A percentile compares a stretch with the other conserved stretches of the same genome.
These are phyloP conservation scores for Emericellopsis cladophorae DNA, from an alignment of 2,329 filamentous ascomycete species.

Conservation along the genomic window DNA sequence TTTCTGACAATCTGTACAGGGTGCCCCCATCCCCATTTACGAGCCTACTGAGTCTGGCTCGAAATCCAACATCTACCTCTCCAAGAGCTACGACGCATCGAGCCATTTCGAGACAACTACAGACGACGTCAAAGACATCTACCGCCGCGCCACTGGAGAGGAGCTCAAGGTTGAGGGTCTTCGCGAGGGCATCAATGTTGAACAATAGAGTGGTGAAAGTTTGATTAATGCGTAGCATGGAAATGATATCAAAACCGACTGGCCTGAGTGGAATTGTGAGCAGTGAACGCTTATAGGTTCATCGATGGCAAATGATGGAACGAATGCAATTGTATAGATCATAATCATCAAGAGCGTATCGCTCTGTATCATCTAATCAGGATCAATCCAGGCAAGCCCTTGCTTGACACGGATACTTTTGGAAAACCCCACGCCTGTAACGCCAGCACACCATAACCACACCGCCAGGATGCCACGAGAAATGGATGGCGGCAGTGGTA, in stretches of 20 bases:
- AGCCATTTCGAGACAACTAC: constrained; percentile 90
- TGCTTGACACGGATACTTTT: background rate
- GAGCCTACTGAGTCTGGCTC: constrained; percentile 74
- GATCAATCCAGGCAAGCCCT: background rate
- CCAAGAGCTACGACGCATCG: constrained; percentile 95
- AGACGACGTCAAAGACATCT: constrained; percentile 93
- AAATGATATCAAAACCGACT: background rate
- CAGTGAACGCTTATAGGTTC: background rate
- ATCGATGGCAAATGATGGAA: background rate
- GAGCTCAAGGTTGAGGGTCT: constrained; percentile 81
- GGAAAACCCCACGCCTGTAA: too few species aligned
- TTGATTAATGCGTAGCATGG: constrained; percentile 1
- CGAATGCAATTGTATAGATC: constrained; percentile 1
- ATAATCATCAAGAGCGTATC: constrained; percentile 2
- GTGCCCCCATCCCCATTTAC: constrained; percentile 83
- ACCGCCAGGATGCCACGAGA: too few species aligned
- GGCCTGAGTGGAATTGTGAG: background rate
- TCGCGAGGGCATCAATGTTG: constrained; percentile 64
- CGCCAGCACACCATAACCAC: too few species aligned
- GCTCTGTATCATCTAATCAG: too few species aligned
- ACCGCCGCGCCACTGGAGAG: constrained; percentile 68
- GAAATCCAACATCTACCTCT: constrained; percentile 90
- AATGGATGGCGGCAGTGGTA: background rate
- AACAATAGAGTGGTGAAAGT: constrained; percentile 41
- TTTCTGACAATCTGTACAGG: constrained; percentile 21